phyloP scores from a whole-genome alignment of 2,329 filamentous ascomycete genomes.

The Nothomitra cinnamomea region DNA sequence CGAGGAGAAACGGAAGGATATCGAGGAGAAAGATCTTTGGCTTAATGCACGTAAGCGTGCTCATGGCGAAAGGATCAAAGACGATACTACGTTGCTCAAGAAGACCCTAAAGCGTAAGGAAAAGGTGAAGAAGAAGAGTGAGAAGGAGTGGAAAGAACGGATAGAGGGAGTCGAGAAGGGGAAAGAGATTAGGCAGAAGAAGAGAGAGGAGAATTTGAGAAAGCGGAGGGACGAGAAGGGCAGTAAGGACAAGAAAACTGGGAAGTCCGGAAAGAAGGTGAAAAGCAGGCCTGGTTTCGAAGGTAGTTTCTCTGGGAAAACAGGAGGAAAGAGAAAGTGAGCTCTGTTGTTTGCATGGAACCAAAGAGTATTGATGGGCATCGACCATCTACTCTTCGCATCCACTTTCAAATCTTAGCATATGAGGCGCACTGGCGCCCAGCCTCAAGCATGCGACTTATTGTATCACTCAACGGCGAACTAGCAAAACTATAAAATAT shows the following conservation, averaged over 20 bases:
- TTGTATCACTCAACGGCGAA: not conserved
- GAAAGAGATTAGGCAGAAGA: constrained; percentile 64
- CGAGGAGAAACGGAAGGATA: constrained; percentile 63
- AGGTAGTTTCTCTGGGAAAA: constrained; percentile 49
- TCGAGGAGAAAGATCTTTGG: constrained; percentile 91
- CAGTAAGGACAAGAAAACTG: constrained; percentile 29
- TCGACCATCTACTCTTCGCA: not conserved
- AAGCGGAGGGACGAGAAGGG: constrained; percentile 63
- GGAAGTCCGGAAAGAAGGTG: constrained; percentile 35
- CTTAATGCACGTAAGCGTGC: constrained; percentile 75
- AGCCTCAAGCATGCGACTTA: not conserved
- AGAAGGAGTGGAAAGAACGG: constrained; percentile 69
- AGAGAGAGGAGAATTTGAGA: constrained; percentile 62
- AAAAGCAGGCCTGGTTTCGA: constrained; percentile 39
- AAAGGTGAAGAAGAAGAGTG: constrained; percentile 75
- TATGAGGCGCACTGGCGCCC: not conserved
- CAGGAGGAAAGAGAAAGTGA: not conserved
- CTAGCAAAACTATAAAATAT: not conserved
- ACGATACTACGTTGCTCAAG: constrained; percentile 76
- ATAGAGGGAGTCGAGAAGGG: constrained; percentile 55
- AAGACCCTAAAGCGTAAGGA: constrained; percentile 93
- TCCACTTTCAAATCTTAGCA: not conserved
- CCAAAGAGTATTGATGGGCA: not conserved
- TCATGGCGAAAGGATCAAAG: constrained; percentile 75
- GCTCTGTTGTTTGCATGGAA: not conserved